Evolutionary conservation across 139 green algal genomes (phyloP), one percentile per base, ranked within the genome.

Genomic region (Tetraselmis chui): DNA sequence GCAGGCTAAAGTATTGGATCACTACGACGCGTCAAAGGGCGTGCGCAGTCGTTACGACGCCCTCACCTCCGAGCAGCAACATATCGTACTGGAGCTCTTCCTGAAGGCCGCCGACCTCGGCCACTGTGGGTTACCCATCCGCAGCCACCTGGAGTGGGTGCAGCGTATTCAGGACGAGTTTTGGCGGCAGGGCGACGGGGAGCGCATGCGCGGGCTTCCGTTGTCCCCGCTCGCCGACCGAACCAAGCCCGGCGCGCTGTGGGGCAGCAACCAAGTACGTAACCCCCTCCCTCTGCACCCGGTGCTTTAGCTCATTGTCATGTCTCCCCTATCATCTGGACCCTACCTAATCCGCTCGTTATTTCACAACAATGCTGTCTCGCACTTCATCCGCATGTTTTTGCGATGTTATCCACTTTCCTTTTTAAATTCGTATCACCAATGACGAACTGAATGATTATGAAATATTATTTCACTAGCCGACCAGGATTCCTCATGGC

Each of bases 31-130:
- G 18, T 22, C 31, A 2, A 28, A 29, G 31, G 18, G 27, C 25
- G 2, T 29, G 23, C n/a, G 77, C 2, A 59, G 5, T 11, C 25
- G 23, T 18, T 29, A 74, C 28, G 2, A 11, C 5, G 2, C 74
- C 2, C 74, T 77, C 26, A 28, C 27, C 30, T 28, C 25, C 5
- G 78, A 75, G 78, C 5, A 82, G n/a, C 28, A 74, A 23, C 29
- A n/a, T 18, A 31, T 82, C 11, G 28, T 59, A 1, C 78, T 82
- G 31, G 31, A 82, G 78, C 25, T 82, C 11, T 75, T 18, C 78
- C 78, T 82, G 31, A 82, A 82, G 78, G 75, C 31, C 78, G 78
- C 78, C 2, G 78, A 82, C 29, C 75, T 82, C 2, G 78, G 78
- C 2, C 78, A 82, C 29, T 75, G 31, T 26, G 32, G 26, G 28